Evolutionary conservation across 148 eudicot genomes (phyloP).

Genomic region (Salicornia ramosissima): DNA sequence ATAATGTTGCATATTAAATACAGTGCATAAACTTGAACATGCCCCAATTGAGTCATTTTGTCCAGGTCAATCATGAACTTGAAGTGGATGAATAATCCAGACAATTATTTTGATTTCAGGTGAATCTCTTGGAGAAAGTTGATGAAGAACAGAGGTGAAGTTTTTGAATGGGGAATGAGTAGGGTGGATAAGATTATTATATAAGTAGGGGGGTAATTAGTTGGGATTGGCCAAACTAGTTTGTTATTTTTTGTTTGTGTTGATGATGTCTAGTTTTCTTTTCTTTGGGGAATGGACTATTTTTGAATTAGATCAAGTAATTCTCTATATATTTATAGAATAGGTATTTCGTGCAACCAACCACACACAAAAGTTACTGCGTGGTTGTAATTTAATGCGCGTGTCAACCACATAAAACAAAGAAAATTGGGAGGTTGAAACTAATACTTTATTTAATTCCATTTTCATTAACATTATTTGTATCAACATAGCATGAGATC

Average conservation of each 20-base stretch:
- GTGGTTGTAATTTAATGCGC: too few relatives aligned
- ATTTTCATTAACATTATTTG: too few relatives aligned
- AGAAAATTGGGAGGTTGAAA: too few relatives aligned
- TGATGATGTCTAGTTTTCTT: neutral
- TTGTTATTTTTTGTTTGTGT: neutral
- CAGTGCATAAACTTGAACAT: neutral
- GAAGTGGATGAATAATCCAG: neutral
- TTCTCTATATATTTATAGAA: too few relatives aligned
- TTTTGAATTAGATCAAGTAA: too few relatives aligned
- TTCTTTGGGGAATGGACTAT: neutral
- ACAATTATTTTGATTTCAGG: neutral
- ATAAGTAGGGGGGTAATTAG: neutral
- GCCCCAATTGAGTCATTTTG: constrained; percentile 2
- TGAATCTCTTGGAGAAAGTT: neutral
- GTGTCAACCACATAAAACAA: too few relatives aligned
- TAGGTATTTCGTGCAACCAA: too few relatives aligned
- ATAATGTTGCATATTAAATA: neutral
- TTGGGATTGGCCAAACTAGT: neutral
- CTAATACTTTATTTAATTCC: too few relatives aligned
- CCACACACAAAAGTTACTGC: too few relatives aligned
- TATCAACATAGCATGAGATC: too few relatives aligned
- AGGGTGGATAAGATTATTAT: neutral
- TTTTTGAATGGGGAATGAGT: neutral
- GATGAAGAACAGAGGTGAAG: neutral
- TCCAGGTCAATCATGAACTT: too few relatives aligned